Evolutionary conservation across 1,284 basidiomycete species (phyloP), one percentile per base, ranked within the genome.

Genomic region (Grifola frondosa): DNA sequence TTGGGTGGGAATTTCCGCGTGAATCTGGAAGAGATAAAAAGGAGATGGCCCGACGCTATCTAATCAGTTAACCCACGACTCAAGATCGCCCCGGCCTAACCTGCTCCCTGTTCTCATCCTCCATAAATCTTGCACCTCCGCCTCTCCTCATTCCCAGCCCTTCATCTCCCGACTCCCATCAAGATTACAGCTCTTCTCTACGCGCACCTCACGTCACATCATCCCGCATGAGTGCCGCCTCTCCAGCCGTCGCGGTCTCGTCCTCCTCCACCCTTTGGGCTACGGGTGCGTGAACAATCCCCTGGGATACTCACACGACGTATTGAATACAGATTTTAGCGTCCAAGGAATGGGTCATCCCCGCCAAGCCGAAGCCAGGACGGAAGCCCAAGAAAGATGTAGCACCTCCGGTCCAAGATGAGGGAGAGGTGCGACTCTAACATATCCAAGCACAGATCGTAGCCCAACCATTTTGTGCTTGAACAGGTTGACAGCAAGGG

Each of bases 271-370:
- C 73, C 7, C 63, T 77, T 30, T 78, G 75, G 74, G 75, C 75
- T 31, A 73, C 70, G 50, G 68, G 74, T 76, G 60, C 42, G 67
- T 53, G 24, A 21, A 25, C 16, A 33, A 33, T 22, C 17, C n/a
- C n/a, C n/a, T n/a, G n/a, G n/a, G n/a, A n/a, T 46, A 46, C 51
- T n/a, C 44, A 33, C 37, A n/a, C 30, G 31, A 36, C 40, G 50
- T 58, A 19, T 36, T 55, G 11, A 12, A 11, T 4, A 19, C n/a
- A 19, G 37, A 24, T 41, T 30, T 19, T 58, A 87, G 88, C 91
- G 19, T 90, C 88, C 30, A 92, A 88, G 64, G 89, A 94, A 65
- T 95, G 91, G 91, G 81, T 92, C 39, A 85, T 94, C 52, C 88
- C 88, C 33, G 84, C 92, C 23, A 88, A 90, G 55, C 88, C 90